Base-by-base conservation (phyloP, 768 basidiomycete genomes). In the Hygrocybe punicea region DNA sequence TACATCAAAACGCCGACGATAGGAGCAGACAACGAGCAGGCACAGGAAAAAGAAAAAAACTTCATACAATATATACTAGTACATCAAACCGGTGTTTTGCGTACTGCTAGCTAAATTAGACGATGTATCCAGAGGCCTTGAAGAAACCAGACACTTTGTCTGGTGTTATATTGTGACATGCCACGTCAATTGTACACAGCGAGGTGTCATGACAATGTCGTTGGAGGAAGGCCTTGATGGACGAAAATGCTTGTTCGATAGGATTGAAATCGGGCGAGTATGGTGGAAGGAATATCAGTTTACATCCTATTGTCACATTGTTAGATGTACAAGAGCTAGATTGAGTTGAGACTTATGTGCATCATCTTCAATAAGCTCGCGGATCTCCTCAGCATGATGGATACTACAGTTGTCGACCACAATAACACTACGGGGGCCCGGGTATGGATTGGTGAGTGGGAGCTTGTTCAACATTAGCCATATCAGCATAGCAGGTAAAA, bases 371-470 rank as follows among this genome's bases (percentile, higher is more conserved):
- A 76, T 67, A 17, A 76, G 48, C 2, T 55, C 45, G 1, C 66
- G 59, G 13, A 78, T 57, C 0, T 74, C 69, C 19, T 71, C 66
- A 37, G 68, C 65, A 39, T 78, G 71, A 50, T 78, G 76, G 21
- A 77, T 78, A 2, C 63, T 48, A 34, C 73, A 76, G 58, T 77
- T 78, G 58, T 78, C 73, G 19, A 77, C 58, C 1, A 78, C 64
- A n/a, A 77, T 61, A 11, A 76, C 67, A 58, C 76, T 77, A 2
- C 62, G 55, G 1, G 62, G 63, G 1, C 61, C 63, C 2, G 74
- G 75, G 60, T 66, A 78, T 23, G 73, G 74, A 25, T 65, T 57
- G 25, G 56, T 57, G 24, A 57, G 47, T 2, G 49, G 56, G 3
- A 57, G 53, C 56, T 57, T 4, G 29, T 29, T 4, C 4, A 4